phyloP scores from a whole-genome alignment of 441 rosid species.

The Croton laevigatus region DNA sequence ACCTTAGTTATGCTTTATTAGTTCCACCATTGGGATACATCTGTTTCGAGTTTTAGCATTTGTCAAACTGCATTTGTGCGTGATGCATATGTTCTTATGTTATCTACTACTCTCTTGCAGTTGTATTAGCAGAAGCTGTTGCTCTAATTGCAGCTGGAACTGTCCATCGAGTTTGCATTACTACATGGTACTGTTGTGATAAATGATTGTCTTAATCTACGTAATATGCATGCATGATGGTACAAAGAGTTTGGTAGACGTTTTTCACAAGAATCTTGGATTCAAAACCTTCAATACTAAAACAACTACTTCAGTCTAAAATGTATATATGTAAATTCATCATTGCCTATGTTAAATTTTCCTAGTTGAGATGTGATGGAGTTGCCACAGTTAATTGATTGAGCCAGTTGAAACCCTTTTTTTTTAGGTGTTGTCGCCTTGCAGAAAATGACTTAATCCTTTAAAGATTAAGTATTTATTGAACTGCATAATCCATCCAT shows the following conservation, averaged over 20 bases:
- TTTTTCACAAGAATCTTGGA: not conserved
- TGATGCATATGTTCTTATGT: not conserved
- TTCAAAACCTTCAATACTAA: not conserved
- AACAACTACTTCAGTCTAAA: not conserved
- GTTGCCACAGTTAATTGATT: not conserved
- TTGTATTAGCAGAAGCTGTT: conserved; percentile 63
- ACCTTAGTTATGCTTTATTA: not conserved
- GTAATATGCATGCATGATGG: conserved; percentile 1
- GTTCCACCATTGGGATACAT: not conserved
- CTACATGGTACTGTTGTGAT: conserved; percentile 62
- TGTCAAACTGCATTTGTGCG: conserved; percentile 1
- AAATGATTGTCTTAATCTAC: not conserved
- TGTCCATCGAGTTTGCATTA: conserved; percentile 81
- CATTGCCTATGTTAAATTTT: not conserved
- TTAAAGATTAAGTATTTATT: not conserved
- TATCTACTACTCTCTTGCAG: conserved; percentile 37
- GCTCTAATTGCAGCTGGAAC: conserved; percentile 80
- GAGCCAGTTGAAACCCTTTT: too few species aligned
- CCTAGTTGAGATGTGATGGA: not conserved
- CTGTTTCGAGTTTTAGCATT: conserved; percentile 6
- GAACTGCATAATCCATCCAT: not conserved
- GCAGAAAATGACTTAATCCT: not conserved
- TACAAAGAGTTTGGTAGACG: not conserved
- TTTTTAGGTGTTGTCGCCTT: too few species aligned
- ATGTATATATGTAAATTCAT: not conserved